Evolutionary conservation across 2,329 filamentous ascomycete species (phyloP), one percentile per base, ranked within the genome.

Genomic region (Biscogniauxia sp.): DNA sequence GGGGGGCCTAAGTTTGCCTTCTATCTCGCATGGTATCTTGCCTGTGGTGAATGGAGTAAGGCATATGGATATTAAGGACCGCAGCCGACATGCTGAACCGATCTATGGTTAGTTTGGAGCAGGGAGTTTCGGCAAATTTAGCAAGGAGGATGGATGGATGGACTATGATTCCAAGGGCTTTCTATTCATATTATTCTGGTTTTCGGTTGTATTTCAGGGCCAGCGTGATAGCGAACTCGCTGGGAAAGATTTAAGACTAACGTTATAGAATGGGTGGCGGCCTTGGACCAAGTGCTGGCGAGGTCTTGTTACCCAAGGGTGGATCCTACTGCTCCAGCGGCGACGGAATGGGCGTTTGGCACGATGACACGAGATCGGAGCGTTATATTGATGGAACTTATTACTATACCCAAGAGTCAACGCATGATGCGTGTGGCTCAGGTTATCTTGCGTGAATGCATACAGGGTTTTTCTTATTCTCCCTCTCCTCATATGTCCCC

Each of bases 221-320:
- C 37, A 45, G 37, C 51, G 25, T 23, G 20, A 37, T 17, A 20
- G 49, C 28, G 7, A 23, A 23, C 20, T 19, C 26, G 45, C 45
- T 58, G 19, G 25, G 26, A 28, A 23, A 45, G 17, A 25, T 51
- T 28, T n/a, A 50, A 15, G 11, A 8, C 57, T 59, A 28, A 64
- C 62, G 64, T 51, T 69, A 73, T 73, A 74, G 70, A 73, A 62
- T 51, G 62, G 57, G 71, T 71, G 65, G 69, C 71, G 69, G 67
- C 69, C 72, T 73, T 68, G 68, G 67, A 73, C 72, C 72, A 74
- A 74, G 72, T 73, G 72, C 72, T 74, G 72, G 70, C 66, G 69
- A 69, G 70, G 72, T 71, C 69, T 64, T 67, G 67, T 72, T 70
- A 66, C 66, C 67, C 61, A 51, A 64, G 70, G 64, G 69, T 57